A percentile compares a stretch with the other conserved stretches of the same genome.
Evolutionary conservation across 169 alveolate genomes (phyloP).

Genomic region (Eimeria tenella): DNA sequence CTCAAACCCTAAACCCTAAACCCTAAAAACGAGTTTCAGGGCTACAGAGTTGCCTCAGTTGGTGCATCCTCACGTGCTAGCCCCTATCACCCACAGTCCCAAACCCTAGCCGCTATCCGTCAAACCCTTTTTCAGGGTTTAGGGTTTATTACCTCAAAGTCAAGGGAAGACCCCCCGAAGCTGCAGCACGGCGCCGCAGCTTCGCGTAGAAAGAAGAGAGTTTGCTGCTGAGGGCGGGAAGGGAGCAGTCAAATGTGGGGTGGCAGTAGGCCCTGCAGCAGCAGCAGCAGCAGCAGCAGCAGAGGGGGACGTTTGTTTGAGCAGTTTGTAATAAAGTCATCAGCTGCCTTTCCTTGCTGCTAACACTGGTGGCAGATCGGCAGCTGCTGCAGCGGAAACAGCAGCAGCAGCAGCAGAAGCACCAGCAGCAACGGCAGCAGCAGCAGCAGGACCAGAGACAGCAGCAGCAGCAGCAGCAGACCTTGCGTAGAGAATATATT

Average conservation of each 20-base stretch:
- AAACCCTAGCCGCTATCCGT: too few relatives aligned
- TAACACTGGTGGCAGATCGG: too few relatives aligned
- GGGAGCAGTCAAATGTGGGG: conserved; percentile 53
- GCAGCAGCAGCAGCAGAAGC: neutral
- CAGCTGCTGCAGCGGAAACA: neutral
- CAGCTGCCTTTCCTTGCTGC: too few relatives aligned
- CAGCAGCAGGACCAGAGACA: neutral
- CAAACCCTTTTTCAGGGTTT: too few relatives aligned
- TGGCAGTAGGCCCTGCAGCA: conserved; percentile 41
- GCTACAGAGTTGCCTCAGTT: too few relatives aligned
- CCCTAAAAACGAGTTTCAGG: too few relatives aligned
- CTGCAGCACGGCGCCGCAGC: conserved; percentile 51
- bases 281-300: neutral
- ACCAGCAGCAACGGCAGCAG: neutral
- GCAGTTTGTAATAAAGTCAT: too few relatives aligned
- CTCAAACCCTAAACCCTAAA: too few relatives aligned
- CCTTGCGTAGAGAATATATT: conserved; percentile 98
- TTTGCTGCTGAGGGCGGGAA: conserved; percentile 37
- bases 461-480: conserved; percentile 71
- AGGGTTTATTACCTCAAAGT: conserved; percentile 84
- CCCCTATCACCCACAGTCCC: too few relatives aligned
- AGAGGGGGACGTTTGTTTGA: neutral
- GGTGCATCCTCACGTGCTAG: too few relatives aligned
- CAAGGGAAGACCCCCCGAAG: conserved; percentile 77
- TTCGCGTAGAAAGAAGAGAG: conserved; percentile 61